A percentile compares a stretch with the other conserved stretches of the same genome.
These are phyloP conservation scores for Beauveria medogensis DNA, from an alignment of 2,329 filamentous ascomycete species.

Conservation along the genomic window DNA sequence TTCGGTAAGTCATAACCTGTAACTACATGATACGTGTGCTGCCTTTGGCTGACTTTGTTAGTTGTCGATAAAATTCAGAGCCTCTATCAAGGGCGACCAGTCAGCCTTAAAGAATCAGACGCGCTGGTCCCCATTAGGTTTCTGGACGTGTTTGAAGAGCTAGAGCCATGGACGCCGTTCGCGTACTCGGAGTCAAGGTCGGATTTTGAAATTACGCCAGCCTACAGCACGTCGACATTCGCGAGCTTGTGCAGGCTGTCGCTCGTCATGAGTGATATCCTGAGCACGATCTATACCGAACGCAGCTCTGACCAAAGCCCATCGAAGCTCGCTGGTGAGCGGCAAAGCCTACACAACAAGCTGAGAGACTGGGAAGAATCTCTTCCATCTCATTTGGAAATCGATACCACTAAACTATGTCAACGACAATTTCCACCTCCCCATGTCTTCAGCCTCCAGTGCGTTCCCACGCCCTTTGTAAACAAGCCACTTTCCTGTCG, in stretches of 20 bases:
- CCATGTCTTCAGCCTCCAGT: not conserved
- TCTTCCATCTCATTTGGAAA: not conserved
- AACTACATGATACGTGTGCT: not conserved
- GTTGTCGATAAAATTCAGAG: not conserved
- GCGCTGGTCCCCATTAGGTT: conserved; percentile 38
- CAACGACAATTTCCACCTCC: not conserved
- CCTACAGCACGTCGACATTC: conserved; percentile 36
- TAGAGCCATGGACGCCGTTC: conserved; percentile 41
- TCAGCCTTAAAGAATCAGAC: conserved; percentile 37
- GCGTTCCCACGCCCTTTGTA: not conserved
- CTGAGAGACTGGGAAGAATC: not conserved
- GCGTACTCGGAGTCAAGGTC: not conserved
- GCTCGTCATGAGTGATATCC: conserved; percentile 29
- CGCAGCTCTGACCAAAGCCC: conserved; percentile 28
- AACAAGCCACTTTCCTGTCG: not conserved
- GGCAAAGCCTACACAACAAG: conserved; percentile 10
- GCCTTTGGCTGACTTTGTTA: not conserved
- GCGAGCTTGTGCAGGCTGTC: conserved; percentile 33
- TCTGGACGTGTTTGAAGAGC: conserved; percentile 42
- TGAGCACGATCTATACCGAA: conserved; percentile 35
- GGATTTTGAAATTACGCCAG: conserved; percentile 25
- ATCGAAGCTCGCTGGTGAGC: conserved; percentile 16
- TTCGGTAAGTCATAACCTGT: conserved; percentile 21
- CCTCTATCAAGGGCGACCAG: conserved; percentile 46
- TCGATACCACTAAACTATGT: not conserved